Evolutionary conservation across 2,329 filamentous ascomycete genomes (phyloP).

Genomic region (Diaporthe capsici): DNA sequence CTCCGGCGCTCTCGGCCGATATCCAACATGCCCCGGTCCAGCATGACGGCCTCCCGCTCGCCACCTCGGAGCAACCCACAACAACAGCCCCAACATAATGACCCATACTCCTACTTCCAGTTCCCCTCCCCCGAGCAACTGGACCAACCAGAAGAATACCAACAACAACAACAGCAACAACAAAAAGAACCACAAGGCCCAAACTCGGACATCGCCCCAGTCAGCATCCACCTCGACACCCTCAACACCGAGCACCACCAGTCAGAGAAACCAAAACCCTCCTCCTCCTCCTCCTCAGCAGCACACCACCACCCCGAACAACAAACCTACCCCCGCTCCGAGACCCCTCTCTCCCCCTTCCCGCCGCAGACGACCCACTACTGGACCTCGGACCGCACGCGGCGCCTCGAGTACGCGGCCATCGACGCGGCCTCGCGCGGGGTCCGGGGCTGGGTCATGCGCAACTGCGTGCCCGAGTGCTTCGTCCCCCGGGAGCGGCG

Average conservation of each 20-base stretch:
- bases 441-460: slow-evolving; percentile 71
- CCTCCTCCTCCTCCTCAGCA: slow-evolving; percentile 48
- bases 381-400: slow-evolving; percentile 75
- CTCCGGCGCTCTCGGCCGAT: slow-evolving; percentile 55
- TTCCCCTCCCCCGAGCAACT: slow-evolving; percentile 40
- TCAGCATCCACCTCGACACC: slow-evolving; percentile 40
- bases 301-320: slow-evolving; percentile 24
- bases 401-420: slow-evolving; percentile 75
- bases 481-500: slow-evolving; percentile 66
- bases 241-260: slow-evolving; percentile 20
- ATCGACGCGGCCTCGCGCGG: slow-evolving; percentile 74
- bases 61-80: slow-evolving; percentile 44
- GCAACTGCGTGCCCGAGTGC: slow-evolving; percentile 72
- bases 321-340: slow-evolving; percentile 41
- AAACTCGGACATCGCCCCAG: slow-evolving; percentile 35
- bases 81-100: slow-evolving; percentile 47
- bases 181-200: slow-evolving; percentile 20
- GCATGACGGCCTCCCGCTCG: slow-evolving; percentile 47
- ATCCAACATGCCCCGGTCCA: slow-evolving; percentile 46
- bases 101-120: slow-evolving; percentile 60
- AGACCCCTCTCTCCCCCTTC: slow-evolving; percentile 52
- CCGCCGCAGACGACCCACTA: slow-evolving; percentile 75
- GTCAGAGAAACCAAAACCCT: slow-evolving; percentile 53
- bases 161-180: background rate
- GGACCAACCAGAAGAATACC: slow-evolving; percentile 33